Conservation (phyloP, 192 early-diverging fungal species). For the Gryganskiella cystojenkinii region DNA sequence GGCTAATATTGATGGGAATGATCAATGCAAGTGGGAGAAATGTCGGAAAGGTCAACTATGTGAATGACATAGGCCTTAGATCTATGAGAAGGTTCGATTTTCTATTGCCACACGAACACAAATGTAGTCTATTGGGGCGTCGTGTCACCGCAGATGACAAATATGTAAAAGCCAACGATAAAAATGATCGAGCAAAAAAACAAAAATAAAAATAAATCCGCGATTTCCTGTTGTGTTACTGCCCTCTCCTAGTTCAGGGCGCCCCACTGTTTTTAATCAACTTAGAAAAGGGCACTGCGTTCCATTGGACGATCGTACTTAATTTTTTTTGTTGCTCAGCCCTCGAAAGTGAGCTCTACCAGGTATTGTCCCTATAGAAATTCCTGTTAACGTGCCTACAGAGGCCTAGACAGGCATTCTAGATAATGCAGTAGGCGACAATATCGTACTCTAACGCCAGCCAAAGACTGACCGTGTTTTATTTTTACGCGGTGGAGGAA, state of each 20-base stretch:
- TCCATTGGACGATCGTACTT: not conserved
- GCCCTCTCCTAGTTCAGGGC: constrained; percentile 3
- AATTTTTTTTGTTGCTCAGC: not conserved
- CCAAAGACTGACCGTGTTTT: constrained; percentile 6
- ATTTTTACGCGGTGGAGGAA: constrained; percentile 10
- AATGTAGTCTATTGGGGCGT: not conserved
- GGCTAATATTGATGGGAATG: too few species aligned
- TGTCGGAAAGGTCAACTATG: too few species aligned
- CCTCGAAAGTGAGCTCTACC: not conserved
- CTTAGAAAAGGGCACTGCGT: constrained; percentile 2
- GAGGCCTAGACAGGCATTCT: constrained; percentile 1
- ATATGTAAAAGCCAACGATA: not conserved
- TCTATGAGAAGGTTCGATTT: too few species aligned
- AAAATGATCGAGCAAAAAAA: constrained; percentile 5
- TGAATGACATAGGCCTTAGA: too few species aligned
- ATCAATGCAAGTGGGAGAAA: too few species aligned
- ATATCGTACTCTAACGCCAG: not conserved
- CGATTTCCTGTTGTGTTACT: not conserved
- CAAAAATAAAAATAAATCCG: not conserved
- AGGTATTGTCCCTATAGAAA: constrained; percentile 1
- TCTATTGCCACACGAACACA: too few species aligned
- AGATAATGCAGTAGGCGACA: constrained; percentile 3
- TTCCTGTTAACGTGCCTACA: not conserved
- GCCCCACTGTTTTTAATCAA: not conserved
- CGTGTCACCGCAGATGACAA: not conserved